Conservation (phyloP, 495 filamentous ascomycete species). For the Penicillium bialowiezense region DNA sequence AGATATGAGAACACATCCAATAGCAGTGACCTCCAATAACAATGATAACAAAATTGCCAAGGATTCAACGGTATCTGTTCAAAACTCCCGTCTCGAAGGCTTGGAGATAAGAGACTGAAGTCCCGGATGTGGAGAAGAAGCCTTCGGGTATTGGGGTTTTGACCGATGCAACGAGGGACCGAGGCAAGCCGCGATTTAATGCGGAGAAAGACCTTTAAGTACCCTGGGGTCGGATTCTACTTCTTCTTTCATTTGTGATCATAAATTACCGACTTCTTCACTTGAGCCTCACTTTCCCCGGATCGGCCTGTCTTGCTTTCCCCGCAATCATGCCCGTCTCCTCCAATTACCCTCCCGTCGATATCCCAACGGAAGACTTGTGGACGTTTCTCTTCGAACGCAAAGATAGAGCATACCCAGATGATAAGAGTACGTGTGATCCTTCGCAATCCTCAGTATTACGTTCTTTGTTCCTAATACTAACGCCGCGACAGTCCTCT, state of each 20-base stretch:
- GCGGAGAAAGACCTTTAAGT: constrained; percentile 12
- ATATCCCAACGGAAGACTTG: constrained; percentile 55
- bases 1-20: no score
- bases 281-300: constrained; percentile 8
- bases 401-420: constrained; percentile 62
- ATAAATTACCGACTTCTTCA: background rate
- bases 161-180: constrained; percentile 6
- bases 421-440: constrained; percentile 44
- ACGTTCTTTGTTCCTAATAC: background rate
- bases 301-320: constrained; percentile 14
- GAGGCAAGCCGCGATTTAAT: constrained; percentile 19
- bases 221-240: background rate
- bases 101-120: background rate
- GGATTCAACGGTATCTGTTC: no score
- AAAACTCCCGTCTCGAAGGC: no score
- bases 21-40: no score
- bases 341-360: constrained; percentile 35
- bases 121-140: background rate
- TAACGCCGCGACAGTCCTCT: constrained; percentile 62
- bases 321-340: constrained; percentile 41
- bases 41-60: no score
- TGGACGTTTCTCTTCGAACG: constrained; percentile 80
- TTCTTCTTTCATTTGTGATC: background rate
- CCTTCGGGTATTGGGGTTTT: constrained; percentile 5
- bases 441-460: background rate